phyloP scores from a whole-genome alignment of 306 rosid species.

The Cyamopsis tetragonoloba region DNA sequence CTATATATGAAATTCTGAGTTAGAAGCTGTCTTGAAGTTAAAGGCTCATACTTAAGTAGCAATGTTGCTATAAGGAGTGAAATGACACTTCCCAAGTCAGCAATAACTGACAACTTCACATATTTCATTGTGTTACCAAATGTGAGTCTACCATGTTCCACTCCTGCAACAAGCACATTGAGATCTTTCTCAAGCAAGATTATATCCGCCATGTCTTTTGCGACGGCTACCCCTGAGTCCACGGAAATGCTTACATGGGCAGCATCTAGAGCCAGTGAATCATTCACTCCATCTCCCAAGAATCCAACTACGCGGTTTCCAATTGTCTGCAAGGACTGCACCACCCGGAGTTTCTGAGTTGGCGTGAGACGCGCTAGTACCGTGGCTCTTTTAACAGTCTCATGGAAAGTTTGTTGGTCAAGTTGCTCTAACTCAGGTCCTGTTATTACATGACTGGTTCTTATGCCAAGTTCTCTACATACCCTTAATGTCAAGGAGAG shows the following conservation, averaged over 20 bases:
- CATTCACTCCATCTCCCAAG: conserved; percentile 76
- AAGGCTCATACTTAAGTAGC: conserved; percentile 54
- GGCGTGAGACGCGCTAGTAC: conserved; percentile 86
- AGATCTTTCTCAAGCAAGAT: conserved; percentile 83
- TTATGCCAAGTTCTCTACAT: conserved; percentile 81
- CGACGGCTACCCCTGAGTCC: conserved; percentile 78
- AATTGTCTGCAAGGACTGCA: conserved; percentile 64
- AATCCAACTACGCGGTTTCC: conserved; percentile 74
- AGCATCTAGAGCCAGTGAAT: conserved; percentile 76
- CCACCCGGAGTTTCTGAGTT: conserved; percentile 70
- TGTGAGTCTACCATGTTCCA: conserved; percentile 71
- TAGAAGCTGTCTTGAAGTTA: conserved; percentile 66
- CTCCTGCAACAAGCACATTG: conserved; percentile 76
- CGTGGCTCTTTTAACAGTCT: conserved; percentile 61
- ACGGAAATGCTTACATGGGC: conserved; percentile 81
- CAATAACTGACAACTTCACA: conserved; percentile 74
- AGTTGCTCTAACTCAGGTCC: conserved; percentile 80
- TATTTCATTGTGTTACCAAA: conserved; percentile 89
- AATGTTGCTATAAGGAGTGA: conserved; percentile 66
- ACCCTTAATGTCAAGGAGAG: conserved; percentile 64
- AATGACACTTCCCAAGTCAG: conserved; percentile 66
- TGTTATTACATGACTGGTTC: conserved; percentile 62
- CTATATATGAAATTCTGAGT: conserved; percentile 75
- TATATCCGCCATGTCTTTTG: conserved; percentile 81
- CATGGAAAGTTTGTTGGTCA: conserved; percentile 62